phyloP scores from a whole-genome alignment of 2,329 filamentous ascomycete genomes.

The Colletotrichum liriopes region DNA sequence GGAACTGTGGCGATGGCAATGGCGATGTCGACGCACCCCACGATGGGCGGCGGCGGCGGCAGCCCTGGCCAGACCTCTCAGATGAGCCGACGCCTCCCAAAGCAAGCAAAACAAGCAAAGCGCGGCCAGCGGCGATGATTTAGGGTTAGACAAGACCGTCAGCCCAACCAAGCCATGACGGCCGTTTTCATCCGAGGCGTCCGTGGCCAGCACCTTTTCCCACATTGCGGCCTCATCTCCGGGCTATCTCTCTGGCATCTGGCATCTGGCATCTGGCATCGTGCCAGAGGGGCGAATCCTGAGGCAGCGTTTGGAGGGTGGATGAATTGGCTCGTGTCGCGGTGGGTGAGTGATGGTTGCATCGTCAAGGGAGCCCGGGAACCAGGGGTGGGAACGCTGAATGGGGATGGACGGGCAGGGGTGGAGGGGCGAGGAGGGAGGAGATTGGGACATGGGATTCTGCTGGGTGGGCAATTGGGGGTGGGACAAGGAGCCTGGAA shows the following conservation, averaged over 20 bases:
- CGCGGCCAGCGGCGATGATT: not conserved
- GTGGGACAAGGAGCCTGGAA: not conserved
- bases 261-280: constrained; percentile 9
- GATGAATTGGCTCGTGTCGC: constrained; percentile 8
- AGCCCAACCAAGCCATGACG: constrained; percentile 14
- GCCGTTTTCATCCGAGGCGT: constrained; percentile 40
- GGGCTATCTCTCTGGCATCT: constrained; percentile 8
- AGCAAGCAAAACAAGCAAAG: not conserved
- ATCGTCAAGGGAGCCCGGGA: constrained; percentile 1
- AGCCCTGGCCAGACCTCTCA: not conserved
- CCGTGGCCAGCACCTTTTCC: constrained; percentile 8
- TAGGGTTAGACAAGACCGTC: constrained; percentile 11
- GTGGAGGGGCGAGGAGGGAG: not conserved
- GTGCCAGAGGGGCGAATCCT: not conserved
- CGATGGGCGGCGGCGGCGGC: too few relatives aligned
- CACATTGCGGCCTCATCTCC: constrained; percentile 36
- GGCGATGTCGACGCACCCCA: constrained; percentile 1
- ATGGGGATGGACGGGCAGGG: constrained; percentile 10
- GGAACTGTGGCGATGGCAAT: not conserved
- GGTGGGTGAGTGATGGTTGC: constrained; percentile 3
- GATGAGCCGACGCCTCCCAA: not conserved
- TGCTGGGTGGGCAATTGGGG: not conserved
- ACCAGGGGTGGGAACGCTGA: constrained; percentile 4
- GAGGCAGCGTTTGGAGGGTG: constrained; percentile 2
- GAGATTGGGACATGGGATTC: constrained; percentile 20